Base-by-base conservation (phyloP, 2,329 filamentous ascomycete species). In the Endoconidiophora laricicola region DNA sequence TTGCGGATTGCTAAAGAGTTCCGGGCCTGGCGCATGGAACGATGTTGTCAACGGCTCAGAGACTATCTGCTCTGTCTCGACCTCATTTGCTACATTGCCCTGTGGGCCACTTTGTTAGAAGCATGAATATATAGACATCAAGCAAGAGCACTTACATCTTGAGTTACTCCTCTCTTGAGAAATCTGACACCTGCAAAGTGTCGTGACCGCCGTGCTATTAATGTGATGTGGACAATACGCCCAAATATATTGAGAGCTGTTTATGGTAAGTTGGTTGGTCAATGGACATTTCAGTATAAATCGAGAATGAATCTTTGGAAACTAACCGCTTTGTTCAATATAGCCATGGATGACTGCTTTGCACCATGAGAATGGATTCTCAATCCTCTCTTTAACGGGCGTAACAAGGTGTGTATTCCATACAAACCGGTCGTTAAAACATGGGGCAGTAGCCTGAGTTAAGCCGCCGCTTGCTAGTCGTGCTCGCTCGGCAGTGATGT, bases 61-160 rank as follows among this genome's bases (percentile, higher is more conserved):
- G 4, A 98, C 88, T 54, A 98, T 95, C 62, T 98, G 91, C 65
- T 98, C 91, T 1, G 91, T 96, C 65, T 98, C 93, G 22, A 98
- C 91, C 64, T 98, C 93, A 60, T 98, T 98, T 48, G 91, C 93
- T 49, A 98, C 91, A 61, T 94, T 94, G 12, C 91, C 90, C 61
- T 71, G 43, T 48, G 50, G 44, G 46, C 18, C 33, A 6, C 7
- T 6, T 36, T 3, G n/a, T 48, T 39, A 51, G 45, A 33, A 3
- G 29, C 12, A 33, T 9, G 29, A 10, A 12, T 12, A 12, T 33
- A 33, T 46, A 23, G 39, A 2, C 14, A 7, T 4, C 7, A 33
- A 9, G 44, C 56, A n/a, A 5, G 4, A 29, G 29, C 61, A 36
- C 49, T 44, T 64, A 72, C 70, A 51, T 88, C 63, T 62, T 98